phyloP scores from a whole-genome alignment of 2,329 filamentous ascomycete species.

The Alternaria burnsii region DNA sequence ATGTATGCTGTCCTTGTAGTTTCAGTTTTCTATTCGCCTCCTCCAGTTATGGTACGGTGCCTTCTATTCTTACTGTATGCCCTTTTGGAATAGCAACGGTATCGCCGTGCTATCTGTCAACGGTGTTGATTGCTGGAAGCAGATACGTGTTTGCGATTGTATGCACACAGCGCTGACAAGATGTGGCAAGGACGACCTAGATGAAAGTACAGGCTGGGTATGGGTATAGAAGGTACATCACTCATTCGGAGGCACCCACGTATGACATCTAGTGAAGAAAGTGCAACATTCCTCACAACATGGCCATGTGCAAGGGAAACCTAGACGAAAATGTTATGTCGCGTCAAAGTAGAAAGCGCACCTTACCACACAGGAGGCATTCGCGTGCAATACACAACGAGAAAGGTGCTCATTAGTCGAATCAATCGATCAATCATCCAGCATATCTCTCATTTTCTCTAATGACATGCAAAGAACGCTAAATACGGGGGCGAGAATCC shows the following conservation, averaged over 20 bases:
- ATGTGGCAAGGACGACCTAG: too few species aligned
- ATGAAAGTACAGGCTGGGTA: not conserved
- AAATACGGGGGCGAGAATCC: not conserved
- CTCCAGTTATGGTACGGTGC: too few species aligned
- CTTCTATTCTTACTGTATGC: too few species aligned
- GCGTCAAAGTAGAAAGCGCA: too few species aligned
- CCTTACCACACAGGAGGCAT: not conserved
- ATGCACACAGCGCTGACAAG: too few species aligned
- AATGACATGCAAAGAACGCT: not conserved
- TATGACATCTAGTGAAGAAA: not conserved
- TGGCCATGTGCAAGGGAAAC: too few species aligned
- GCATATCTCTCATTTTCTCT: not conserved
- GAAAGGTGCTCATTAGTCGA: not conserved
- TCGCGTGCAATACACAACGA: not conserved
- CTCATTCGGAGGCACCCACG: not conserved
- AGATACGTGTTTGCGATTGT: not conserved
- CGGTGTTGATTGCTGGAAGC: too few species aligned
- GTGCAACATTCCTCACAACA: not conserved
- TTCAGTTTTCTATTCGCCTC: too few species aligned
- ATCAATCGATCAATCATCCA: not conserved
- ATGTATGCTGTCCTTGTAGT: too few species aligned
- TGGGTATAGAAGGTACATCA: not conserved
- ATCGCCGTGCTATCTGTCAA: too few species aligned
- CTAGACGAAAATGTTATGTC: too few species aligned
- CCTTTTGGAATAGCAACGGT: too few species aligned